Evolutionary conservation across 305 asterid species (phyloP).

Genomic region (Salvia sclarea): DNA sequence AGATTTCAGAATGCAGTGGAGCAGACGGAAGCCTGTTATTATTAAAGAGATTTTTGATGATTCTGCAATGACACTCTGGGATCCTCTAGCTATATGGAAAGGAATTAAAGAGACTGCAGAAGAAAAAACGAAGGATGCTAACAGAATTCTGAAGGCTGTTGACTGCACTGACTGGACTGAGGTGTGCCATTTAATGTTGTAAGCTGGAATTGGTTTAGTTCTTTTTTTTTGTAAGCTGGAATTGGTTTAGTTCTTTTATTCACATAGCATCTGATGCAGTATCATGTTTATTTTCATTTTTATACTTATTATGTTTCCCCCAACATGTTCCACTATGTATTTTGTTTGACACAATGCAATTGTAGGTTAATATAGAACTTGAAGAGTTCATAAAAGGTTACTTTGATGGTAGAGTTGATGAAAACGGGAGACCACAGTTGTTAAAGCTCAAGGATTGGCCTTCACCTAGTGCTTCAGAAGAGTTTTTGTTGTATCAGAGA

Average conservation of each 20-base stretch:
- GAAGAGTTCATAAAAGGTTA: conserved; percentile 88
- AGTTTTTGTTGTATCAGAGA: conserved; percentile 86
- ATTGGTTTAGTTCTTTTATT: conserved; percentile 27
- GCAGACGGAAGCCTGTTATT: conserved; percentile 77
- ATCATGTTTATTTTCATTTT: conserved; percentile 25
- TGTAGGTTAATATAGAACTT: conserved; percentile 75
- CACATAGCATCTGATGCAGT: conserved; percentile 4
- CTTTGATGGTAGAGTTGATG: conserved; percentile 71
- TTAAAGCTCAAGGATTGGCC: conserved; percentile 98
- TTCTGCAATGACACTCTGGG: conserved; percentile 72
- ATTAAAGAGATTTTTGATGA: conserved; percentile 75
- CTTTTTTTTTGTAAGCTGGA: conserved; percentile 27
- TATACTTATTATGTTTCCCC: conserved; percentile 14
- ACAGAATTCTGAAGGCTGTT: conserved; percentile 78
- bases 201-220: conserved; percentile 29
- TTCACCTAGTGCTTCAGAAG: conserved; percentile 89
- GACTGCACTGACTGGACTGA: conserved; percentile 67
- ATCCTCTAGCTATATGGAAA: conserved; percentile 78
- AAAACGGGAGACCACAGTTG: conserved; percentile 66
- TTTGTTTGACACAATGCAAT: conserved; percentile 34
- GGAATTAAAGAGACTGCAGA: conserved; percentile 79
- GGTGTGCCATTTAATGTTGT: conserved; percentile 47
- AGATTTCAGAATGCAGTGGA: conserved; percentile 82
- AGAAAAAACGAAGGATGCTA: conserved; percentile 69
- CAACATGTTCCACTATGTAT: conserved; percentile 26